Percentiles rank a stretch among this genome's conserved stretches.
These are phyloP conservation scores for Phytophthora fragariaefolia DNA, from an alignment of 352 stramenopile species.

Conservation along the genomic window DNA sequence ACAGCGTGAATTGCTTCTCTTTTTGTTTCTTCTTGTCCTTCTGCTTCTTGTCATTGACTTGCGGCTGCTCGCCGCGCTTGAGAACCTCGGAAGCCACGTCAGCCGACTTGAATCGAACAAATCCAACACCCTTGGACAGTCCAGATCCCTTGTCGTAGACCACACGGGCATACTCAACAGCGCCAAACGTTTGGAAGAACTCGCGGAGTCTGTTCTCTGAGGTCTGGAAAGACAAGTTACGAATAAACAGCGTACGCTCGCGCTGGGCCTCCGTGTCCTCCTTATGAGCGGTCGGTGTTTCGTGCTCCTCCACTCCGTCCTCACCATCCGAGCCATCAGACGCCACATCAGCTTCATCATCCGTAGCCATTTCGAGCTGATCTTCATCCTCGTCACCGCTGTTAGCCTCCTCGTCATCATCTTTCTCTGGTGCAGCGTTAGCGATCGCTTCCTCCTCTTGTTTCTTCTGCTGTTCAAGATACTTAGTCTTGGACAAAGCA, in stretches of 20 bases:
- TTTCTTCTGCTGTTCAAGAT: constrained; percentile 77
- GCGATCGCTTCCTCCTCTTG: constrained; percentile 44
- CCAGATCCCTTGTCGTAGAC: constrained; percentile 83
- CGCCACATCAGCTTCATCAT: constrained; percentile 41
- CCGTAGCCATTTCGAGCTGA: constrained; percentile 58
- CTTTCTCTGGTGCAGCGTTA: constrained; percentile 32
- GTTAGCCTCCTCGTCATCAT: constrained; percentile 49
- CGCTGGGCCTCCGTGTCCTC: constrained; percentile 80
- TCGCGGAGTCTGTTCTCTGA: constrained; percentile 71
- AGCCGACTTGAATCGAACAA: constrained; percentile 76
- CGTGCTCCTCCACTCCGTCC: constrained; percentile 38
- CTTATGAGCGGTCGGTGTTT: constrained; percentile 41
- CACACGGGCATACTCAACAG: constrained; percentile 82
- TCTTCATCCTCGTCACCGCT: constrained; percentile 53
- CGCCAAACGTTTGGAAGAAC: constrained; percentile 78
- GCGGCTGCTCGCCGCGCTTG: constrained; percentile 52
- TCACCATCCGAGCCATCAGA: constrained; percentile 43
- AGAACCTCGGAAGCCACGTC: constrained; percentile 66
- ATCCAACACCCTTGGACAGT: constrained; percentile 85
- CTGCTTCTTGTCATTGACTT: constrained; percentile 52
- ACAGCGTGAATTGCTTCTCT: constrained; percentile 68
- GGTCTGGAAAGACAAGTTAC: constrained; percentile 88
- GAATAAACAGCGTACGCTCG: constrained; percentile 85
- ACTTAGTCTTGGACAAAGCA: constrained; percentile 81
- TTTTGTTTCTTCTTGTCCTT: constrained; percentile 65